Evolutionary conservation across 768 basidiomycete species (phyloP), one percentile per base, ranked within the genome.

Genomic region (Lepiota brunneoincarnata): DNA sequence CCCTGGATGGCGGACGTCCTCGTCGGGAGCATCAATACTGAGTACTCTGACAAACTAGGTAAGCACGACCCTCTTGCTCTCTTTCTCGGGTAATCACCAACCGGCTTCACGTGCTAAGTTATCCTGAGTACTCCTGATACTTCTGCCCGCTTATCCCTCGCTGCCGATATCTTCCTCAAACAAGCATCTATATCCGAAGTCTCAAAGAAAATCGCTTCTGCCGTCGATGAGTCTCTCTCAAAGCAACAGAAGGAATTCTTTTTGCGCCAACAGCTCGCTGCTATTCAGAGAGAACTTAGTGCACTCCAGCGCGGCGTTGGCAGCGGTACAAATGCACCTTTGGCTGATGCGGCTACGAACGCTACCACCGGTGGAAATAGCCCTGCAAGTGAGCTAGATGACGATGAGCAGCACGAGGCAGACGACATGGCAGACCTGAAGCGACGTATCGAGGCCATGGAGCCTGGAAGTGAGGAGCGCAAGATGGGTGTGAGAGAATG

Each of bases 191-290:
- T 92, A 31, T 82, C 83, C 18, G 91, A 93, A 66, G 87, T 93
- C 0, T 82, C 86, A 14, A 83, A 84, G 65, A 91, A 89, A 73
- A 89, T 93, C 48, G 84, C 88, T 3, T 79, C 81, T 26, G 84
- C 87, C 18, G 86, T 93, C 10, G 89, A 90, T 58, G 90, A 93
- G 64, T 84, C 84, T 3, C 77, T 92, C n/a, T 89, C 87, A 21
- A 91, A 89, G 53, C 91, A 92, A 61, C 91, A 93, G 69, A 92
- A 92, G 62, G 91, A 91, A 56, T 87, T 86, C 63, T 92, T 91
- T 73, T 77, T 93, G 2, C 83, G 89, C 20, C 91, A 92, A 59
- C 91, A 92, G 60, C 81, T 90, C 12, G 81, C 87, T 2, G 89
- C 87, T 17, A 91, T 91, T 45, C 84, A 89, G 52, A 81, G 87